Conservation (phyloP, 257 asterid genomes). For the Linderniella brevidens region DNA sequence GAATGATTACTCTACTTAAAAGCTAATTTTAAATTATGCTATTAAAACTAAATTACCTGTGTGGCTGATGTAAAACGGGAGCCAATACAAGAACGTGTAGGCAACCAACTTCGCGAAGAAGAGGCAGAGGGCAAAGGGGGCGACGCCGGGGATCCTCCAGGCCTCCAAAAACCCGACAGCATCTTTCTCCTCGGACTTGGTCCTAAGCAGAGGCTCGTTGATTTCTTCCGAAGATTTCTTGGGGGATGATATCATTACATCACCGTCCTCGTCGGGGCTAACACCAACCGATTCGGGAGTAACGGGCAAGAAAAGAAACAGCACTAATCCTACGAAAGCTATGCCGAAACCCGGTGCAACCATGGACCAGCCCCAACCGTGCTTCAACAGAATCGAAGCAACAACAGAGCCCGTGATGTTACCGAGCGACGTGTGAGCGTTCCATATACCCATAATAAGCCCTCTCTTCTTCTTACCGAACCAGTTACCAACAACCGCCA, state of each 20-base stretch:
- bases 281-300: conserved; percentile 55
- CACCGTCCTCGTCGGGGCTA: conserved; percentile 27
- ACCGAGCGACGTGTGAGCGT: conserved; percentile 91
- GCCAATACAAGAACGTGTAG: conserved; percentile 85
- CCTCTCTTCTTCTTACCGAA: conserved; percentile 92
- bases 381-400: conserved; percentile 61
- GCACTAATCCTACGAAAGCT: conserved; percentile 35
- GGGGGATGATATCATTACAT: conserved; percentile 13
- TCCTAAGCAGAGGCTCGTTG: conserved; percentile 34
- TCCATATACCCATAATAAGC: conserved; percentile 98
- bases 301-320: conserved; percentile 65
- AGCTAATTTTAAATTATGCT: no score
- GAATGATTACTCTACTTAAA: no score
- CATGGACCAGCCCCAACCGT: conserved; percentile 99
- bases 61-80: conserved; percentile 90
- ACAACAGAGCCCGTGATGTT: conserved; percentile 74
- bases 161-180: conserved; percentile 84
- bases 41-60: conserved; percentile 34
- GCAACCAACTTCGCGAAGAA: conserved; percentile 92
- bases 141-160: conserved; percentile 92
- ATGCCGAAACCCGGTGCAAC: conserved; percentile 73
- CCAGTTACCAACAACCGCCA: conserved; percentile 94
- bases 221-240: conserved; percentile 40
- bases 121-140: conserved; percentile 80
- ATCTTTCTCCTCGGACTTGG: conserved; percentile 16